Evolutionary conservation across 2,329 filamentous ascomycete species (phyloP).

Genomic region (Cercospora beticola): DNA sequence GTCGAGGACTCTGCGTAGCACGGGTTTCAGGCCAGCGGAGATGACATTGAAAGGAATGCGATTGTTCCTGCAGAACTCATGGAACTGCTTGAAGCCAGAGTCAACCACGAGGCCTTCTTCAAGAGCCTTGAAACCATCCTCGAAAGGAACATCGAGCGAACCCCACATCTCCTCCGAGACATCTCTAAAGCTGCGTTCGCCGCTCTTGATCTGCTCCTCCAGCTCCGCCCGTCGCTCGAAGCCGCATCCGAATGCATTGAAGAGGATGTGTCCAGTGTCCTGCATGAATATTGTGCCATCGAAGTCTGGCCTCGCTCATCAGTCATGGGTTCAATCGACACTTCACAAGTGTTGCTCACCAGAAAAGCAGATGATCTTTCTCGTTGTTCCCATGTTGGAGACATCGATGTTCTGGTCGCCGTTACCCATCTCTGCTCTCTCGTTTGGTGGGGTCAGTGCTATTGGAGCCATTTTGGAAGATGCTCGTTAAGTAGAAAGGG

Average conservation of each 20-base stretch:
- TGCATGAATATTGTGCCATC: slow-evolving; percentile 67
- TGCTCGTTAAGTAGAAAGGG: not conserved
- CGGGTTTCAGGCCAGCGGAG: slow-evolving; percentile 65
- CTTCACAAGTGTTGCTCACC: slow-evolving; percentile 40
- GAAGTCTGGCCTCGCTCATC: slow-evolving; percentile 54
- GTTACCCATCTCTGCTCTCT: slow-evolving; percentile 27
- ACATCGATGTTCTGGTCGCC: slow-evolving; percentile 15
- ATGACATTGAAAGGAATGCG: slow-evolving; percentile 69
- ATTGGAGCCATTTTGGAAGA: slow-evolving; percentile 34
- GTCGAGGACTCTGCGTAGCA: slow-evolving; percentile 62
- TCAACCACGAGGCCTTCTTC: slow-evolving; percentile 63
- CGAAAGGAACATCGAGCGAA: slow-evolving; percentile 65
- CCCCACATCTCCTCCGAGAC: slow-evolving; percentile 73
- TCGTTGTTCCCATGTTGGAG: slow-evolving; percentile 44
- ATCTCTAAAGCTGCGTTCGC: slow-evolving; percentile 66
- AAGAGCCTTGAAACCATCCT: slow-evolving; percentile 66
- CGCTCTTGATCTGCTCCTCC: slow-evolving; percentile 63
- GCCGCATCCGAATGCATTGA: slow-evolving; percentile 65
- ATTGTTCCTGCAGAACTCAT: slow-evolving; percentile 63
- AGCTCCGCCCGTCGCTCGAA: slow-evolving; percentile 55
- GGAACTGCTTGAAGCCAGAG: slow-evolving; percentile 62
- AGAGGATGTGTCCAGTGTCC: slow-evolving; percentile 68
- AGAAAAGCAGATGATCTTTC: slow-evolving; percentile 61
- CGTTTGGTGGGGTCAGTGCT: slow-evolving; percentile 32
- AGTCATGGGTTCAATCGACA: not conserved